Evolutionary conservation across 1,284 basidiomycete genomes (phyloP), one percentile per base, ranked within the genome.

Genomic region (Mycosarcoma maydis): DNA sequence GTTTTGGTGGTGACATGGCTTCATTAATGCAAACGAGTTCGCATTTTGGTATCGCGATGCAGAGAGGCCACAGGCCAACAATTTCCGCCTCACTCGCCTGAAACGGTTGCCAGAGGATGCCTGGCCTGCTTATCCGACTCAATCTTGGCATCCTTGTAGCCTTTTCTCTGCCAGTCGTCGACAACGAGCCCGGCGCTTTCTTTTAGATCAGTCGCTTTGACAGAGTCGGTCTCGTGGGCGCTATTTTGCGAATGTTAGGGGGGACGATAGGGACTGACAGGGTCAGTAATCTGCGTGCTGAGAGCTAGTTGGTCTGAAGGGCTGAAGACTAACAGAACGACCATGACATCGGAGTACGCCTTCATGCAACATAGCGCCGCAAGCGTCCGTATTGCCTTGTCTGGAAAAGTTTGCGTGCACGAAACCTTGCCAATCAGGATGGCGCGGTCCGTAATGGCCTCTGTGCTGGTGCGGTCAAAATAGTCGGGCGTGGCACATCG

Each of bases 341-440:
- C 59, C 52, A 62, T 62, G 24, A 62, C 48, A 43, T 56, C 53
- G 13, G 39, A 16, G 26, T 48, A 54, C 37, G 48, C 43, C 27
- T 62, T 48, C 32, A 52, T 23, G 3, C 59, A 42, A 9, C 52
- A 37, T 3, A 62, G 40, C 4, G 53, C 41, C 3, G 42, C 45
- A 8, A 56, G 30, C 16, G 59, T 56, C 3, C 33, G 41, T 47
- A 53, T 55, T 1, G 48, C 42, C 29, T 55, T 51, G 22, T 50
- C 48, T 4, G 53, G 59, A 14, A 56, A 55, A 11, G 42, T 48
- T 32, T 62, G 59, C 59, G 56, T 62, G 39, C 59, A 62, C 7
- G 29, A 36, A 6, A 14, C 47, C 1, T 38, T 43, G 17, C 56
- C 59, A 5, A 38, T 19, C 3, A 41, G 6, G 17, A 49, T 55